Evolutionary conservation across 768 basidiomycete species (phyloP), one percentile per base, ranked within the genome.

Genomic region (Serendipita vermifera): DNA sequence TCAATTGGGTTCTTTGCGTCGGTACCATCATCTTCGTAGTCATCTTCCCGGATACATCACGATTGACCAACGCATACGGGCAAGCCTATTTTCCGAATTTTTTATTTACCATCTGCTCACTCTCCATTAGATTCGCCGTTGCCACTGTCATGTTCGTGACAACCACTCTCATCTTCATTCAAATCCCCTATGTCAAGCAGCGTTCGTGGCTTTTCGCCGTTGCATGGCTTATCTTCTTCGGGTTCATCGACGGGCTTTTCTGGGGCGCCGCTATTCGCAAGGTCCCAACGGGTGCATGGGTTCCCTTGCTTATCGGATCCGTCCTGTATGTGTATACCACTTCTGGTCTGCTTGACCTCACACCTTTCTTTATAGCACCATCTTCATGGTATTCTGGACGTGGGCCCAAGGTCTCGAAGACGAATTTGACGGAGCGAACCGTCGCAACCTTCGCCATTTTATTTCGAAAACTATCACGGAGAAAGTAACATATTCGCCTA

Each of bases 221-320:
- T 3, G 65, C 60, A 1, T 83, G 75, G 62, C 75, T 81, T 60
- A 0, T 77, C 9, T 62, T 73, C 20, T 83, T 77, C 48, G 81
- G 80, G 7, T 84, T 84, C 69, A 68, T 84, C 54, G 82, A 84
- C 64, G 80, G 79, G 59, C 68, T 82, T 14, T 85, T 85, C 69
- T 83, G 79, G 77, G 82, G 80, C 24, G 78, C 82, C 0, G 66
- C 79, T 0, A 62, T 82, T 57, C 77, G 73, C 62, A 82, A 83
- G 64, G 71, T 83, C 3, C 81, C 81, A 0, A 66, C 72, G 20
- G 82, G 83, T 15, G 83, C 80, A 2, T 85, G 81, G 80, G 80
- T 83, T 6, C 79, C 83, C 1, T 70, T 85, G 9, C 71, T 74
- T 62, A 72, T 83, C 36, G 82, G 81, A 3, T 20, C 66, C 2